These are phyloP conservation scores for Maudiozyma bulderi DNA, from an alignment of 805 yeast genomes.

Conservation along the genomic window DNA sequence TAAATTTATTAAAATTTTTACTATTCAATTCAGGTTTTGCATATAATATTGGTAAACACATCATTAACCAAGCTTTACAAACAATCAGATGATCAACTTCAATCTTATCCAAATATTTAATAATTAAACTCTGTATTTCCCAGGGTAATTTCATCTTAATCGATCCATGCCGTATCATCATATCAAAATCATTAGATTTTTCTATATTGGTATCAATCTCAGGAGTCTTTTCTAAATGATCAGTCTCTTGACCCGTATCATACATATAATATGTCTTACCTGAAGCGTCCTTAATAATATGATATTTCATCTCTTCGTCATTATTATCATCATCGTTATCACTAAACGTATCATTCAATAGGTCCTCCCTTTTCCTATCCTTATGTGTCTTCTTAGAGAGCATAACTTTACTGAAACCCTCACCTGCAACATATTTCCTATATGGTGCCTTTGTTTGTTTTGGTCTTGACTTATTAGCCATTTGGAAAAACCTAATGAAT, in stretches of 20 bases:
- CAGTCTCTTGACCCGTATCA: neutral
- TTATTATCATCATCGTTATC: neutral
- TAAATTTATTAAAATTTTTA: constrained; percentile 61
- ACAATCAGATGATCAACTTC: constrained; percentile 44
- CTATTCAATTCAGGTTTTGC: constrained; percentile 52
- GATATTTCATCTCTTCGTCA: neutral
- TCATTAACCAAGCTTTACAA: constrained; percentile 47
- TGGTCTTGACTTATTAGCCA: constrained; percentile 85
- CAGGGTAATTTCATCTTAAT: constrained; percentile 34
- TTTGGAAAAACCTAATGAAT: constrained; percentile 21
- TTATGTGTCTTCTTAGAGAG: constrained; percentile 5
- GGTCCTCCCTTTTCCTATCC: neutral
- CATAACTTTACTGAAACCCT: constrained; percentile 20
- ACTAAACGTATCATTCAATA: neutral
- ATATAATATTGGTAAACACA: constrained; percentile 60
- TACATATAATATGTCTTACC: constrained; percentile 1
- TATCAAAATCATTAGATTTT: neutral
- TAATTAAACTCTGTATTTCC: constrained; percentile 38
- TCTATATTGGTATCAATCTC: neutral
- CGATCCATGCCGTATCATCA: neutral
- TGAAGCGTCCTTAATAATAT: neutral
- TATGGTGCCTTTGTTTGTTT: constrained; percentile 75
- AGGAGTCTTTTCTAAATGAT: neutral
- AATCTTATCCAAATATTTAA: constrained; percentile 16
- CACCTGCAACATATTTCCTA: constrained; percentile 54